Evolutionary conservation across 2,329 filamentous ascomycete species (phyloP), one percentile per base, ranked within the genome.

Genomic region (Aureobasidium namibiae): DNA sequence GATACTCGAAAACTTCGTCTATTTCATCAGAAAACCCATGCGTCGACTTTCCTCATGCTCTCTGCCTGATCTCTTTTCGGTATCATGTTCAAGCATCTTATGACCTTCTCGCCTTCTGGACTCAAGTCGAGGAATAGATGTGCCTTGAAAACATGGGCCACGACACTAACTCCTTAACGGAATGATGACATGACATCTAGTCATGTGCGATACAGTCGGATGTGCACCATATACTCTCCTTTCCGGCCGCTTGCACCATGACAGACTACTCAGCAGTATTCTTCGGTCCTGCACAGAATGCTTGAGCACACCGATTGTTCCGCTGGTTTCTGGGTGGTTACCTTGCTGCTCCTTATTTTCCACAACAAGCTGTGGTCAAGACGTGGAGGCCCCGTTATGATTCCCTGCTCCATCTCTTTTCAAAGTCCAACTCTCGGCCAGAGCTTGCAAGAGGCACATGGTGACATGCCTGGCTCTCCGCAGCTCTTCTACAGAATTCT

Each of bases 401-500:
- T 16, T 13, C 18, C n/a, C 29, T 16, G 24, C 18, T 33, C 23
- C 21, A 16, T 23, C 38, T 24, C 34, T 61, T 21, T 34, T n/a
- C 23, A 6, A 36, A 44, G 62, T 60, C 63, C 68, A 70, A 48
- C 63, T 68, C 41, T 69, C 69, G 2, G 71, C 73, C 63, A 75
- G 65, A 6, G 71, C 69, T 58, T 64, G 64, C 36, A 76, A 68
- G 61, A 75, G 60, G 59, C 67, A 68, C 16, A 62, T 56, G 33
- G 66, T 61, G 44, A 73, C 69, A 57, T 61, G 63, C 36, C 64
- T 65, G 6, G 73, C 73, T 59, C 65, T 64, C 38, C 62, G 61
- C 26, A 75, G 42, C 53, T 71, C 68, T 26, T 67, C 65, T 18
- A 68, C 65, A 26, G 67, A 67, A 29, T 70, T 69, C 61, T 74